Evolutionary conservation across 768 basidiomycete species (phyloP).

Genomic region (Mrakia gelida): DNA sequence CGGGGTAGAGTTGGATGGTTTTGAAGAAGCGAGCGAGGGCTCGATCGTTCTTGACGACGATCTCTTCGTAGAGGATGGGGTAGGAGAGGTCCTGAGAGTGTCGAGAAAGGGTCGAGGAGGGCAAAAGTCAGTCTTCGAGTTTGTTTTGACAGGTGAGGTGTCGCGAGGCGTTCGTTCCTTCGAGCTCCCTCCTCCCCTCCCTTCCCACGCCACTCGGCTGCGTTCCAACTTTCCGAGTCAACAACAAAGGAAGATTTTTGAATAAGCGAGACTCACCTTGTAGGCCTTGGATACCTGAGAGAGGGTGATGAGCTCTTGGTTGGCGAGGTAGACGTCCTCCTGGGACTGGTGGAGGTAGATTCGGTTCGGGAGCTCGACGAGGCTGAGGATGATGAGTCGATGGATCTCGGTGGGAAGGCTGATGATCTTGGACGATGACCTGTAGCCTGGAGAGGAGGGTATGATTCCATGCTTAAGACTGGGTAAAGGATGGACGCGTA

Average conservation of each 20-base stretch:
- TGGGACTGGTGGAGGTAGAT: neutral
- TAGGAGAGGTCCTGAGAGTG: neutral
- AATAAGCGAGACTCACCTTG: neutral
- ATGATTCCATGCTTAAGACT: neutral
- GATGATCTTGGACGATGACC: neutral
- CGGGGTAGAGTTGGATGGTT: slow-evolving; percentile 4
- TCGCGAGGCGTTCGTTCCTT: neutral
- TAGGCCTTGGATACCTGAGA: neutral
- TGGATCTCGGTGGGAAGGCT: slow-evolving; percentile 9
- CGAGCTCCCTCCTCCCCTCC: neutral
- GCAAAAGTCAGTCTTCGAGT: neutral
- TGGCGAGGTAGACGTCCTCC: slow-evolving; percentile 1
- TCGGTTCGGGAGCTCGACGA: neutral
- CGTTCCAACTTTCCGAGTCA: neutral
- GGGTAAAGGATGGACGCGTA: no score
- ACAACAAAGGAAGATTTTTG: neutral
- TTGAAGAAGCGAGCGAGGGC: slow-evolving; percentile 15
- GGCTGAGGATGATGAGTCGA: neutral
- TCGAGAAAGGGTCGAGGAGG: neutral
- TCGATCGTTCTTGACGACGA: slow-evolving; percentile 8
- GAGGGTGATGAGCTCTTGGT: slow-evolving; percentile 1
- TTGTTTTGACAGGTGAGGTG: neutral
- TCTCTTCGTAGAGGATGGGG: slow-evolving; percentile 11
- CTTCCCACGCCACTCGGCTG: neutral
- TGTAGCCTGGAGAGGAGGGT: neutral